phyloP scores from a whole-genome alignment of 306 rosid species.

The Oemleria cerasiformis region DNA sequence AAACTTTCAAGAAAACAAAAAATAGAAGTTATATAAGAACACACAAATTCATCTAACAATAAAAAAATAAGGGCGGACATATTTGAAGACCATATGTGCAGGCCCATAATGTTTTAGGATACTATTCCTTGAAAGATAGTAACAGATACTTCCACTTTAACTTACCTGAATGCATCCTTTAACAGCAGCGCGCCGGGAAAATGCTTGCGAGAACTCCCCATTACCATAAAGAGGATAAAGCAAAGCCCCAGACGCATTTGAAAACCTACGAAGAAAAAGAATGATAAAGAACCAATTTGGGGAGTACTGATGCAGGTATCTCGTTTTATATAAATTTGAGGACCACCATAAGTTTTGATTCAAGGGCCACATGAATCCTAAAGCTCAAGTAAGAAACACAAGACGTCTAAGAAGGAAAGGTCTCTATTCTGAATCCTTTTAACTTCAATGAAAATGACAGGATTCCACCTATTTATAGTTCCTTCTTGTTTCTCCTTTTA shows the following conservation, averaged over 20 bases:
- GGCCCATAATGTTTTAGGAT: neutral
- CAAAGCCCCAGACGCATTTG: slow-evolving; percentile 77
- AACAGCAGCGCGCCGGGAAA: slow-evolving; percentile 94
- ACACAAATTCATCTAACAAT: neutral
- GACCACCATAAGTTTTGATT: neutral
- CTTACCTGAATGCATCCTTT: slow-evolving; percentile 93
- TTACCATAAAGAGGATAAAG: slow-evolving; percentile 85
- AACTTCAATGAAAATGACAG: neutral
- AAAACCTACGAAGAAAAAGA: slow-evolving; percentile 46
- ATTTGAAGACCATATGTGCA: neutral
- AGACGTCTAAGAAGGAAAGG: neutral
- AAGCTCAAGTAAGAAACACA: neutral
- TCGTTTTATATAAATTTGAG: slow-evolving; percentile 12
- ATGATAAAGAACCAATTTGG: slow-evolving; percentile 2
- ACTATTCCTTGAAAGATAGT: neutral
- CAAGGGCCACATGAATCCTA: neutral
- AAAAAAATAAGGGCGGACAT: neutral
- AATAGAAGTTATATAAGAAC: slow-evolving; percentile 4
- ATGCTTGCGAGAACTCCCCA: slow-evolving; percentile 87
- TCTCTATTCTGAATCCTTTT: neutral
- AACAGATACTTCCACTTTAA: slow-evolving; percentile 25
- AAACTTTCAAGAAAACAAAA: neutral
- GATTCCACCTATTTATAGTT: neutral
- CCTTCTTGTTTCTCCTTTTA: neutral
- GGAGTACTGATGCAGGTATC: slow-evolving; percentile 2